phyloP scores from a whole-genome alignment of 2,329 filamentous ascomycete species.

The Nemania sp. region DNA sequence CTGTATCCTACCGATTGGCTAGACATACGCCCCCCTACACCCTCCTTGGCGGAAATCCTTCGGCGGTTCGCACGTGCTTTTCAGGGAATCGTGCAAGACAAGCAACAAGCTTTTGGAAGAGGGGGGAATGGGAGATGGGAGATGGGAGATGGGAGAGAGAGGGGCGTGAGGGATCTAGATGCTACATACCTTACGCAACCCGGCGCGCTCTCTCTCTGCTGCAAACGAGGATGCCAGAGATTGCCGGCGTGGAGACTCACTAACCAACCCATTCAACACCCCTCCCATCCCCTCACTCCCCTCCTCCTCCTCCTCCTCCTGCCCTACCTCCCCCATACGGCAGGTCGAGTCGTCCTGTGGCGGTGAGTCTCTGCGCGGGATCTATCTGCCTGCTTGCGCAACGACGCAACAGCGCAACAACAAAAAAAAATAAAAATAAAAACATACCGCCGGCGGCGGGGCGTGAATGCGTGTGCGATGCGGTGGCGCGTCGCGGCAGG shows the following conservation, averaged over 20 bases:
- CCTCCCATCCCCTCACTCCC: no score
- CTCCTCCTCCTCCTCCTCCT: no score
- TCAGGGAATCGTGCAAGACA: background rate
- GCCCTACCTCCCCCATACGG: background rate
- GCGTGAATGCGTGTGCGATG: no score
- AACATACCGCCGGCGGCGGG: background rate
- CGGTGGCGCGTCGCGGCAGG: no score
- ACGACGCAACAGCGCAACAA: no score
- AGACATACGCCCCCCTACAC: no score
- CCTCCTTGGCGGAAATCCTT: background rate
- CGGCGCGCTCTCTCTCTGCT: background rate
- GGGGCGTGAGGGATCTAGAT: background rate
- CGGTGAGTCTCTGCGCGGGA: background rate
- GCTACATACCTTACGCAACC: background rate
- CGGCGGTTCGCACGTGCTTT: constrained; percentile 2
- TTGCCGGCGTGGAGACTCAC: background rate
- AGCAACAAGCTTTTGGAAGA: background rate
- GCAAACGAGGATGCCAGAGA: background rate
- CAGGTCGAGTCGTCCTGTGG: background rate
- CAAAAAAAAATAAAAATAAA: no score
- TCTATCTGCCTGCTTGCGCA: no score
- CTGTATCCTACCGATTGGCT: constrained; percentile 9
- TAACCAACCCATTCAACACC: no score
- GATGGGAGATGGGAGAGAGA: no score
- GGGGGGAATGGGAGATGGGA: no score